These are phyloP conservation scores for Leishmania aethiopica DNA, from an alignment of 208 protist genomes.

Conservation along the genomic window DNA sequence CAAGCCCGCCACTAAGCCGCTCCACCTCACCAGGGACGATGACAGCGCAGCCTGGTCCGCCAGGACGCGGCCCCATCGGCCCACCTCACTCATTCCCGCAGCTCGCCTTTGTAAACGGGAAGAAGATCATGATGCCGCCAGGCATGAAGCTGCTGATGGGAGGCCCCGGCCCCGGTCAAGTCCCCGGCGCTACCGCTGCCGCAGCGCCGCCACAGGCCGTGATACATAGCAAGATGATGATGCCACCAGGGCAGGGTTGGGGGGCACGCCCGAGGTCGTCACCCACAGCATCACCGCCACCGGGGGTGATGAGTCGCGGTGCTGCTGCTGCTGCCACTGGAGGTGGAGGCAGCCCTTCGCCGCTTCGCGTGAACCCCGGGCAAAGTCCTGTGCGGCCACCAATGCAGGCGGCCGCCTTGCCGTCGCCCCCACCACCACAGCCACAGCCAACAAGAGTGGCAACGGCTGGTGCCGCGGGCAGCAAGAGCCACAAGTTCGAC, in stretches of 20 bases:
- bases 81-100: neutral
- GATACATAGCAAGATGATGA: conserved; percentile 4
- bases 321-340: neutral
- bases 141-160: conserved; percentile 16
- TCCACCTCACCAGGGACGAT: neutral
- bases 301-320: neutral
- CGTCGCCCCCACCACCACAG: neutral
- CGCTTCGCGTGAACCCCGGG: neutral
- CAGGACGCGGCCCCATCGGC: neutral
- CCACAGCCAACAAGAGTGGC: conserved; percentile 3
- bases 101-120: conserved; percentile 30
- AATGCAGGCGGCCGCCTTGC: neutral
- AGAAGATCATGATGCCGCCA: conserved; percentile 37
- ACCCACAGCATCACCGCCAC: neutral
- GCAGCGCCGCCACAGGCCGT: neutral
- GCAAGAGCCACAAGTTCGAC: neutral
- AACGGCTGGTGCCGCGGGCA: neutral
- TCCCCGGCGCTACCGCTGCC: neutral
- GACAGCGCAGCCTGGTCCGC: neutral
- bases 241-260: neutral
- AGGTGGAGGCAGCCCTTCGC: neutral
- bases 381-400: neutral
- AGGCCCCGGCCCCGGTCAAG: neutral
- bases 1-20: neutral
- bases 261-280: neutral